phyloP scores from a whole-genome alignment of 352 stramenopile species.

The Phytophthora megakarya region DNA sequence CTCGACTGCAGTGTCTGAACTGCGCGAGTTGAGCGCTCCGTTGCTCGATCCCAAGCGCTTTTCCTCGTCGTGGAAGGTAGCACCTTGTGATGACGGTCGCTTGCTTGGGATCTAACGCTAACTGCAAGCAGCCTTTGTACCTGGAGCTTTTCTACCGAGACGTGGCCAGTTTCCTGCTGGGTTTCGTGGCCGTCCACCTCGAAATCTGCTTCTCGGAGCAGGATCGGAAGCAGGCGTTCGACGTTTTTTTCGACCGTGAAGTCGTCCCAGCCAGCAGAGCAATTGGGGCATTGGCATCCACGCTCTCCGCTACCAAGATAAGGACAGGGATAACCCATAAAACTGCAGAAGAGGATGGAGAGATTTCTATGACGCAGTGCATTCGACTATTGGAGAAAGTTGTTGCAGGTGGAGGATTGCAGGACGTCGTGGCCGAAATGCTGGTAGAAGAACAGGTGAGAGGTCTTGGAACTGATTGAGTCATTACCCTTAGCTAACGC shows the following conservation, averaged over 20 bases:
- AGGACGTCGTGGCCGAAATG: constrained; percentile 43
- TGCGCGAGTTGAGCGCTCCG: constrained; percentile 47
- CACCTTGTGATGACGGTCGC: neutral
- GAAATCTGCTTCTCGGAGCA: constrained; percentile 51
- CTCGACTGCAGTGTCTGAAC: constrained; percentile 21
- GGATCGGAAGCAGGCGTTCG: constrained; percentile 51
- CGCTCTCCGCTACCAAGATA: constrained; percentile 38
- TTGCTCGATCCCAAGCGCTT: constrained; percentile 39
- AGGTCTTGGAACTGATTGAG: neutral
- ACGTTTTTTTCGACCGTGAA: constrained; percentile 59
- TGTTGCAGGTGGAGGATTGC: constrained; percentile 33
- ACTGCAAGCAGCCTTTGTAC: constrained; percentile 45
- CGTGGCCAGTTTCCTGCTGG: constrained; percentile 52
- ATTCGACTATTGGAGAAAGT: constrained; percentile 48
- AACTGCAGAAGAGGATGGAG: constrained; percentile 31
- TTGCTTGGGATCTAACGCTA: neutral
- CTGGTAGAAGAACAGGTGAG: constrained; percentile 40
- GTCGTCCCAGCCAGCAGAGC: constrained; percentile 42
- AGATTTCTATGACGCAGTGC: constrained; percentile 50
- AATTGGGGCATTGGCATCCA: constrained; percentile 40
- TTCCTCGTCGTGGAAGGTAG: constrained; percentile 54
- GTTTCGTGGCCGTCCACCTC: constrained; percentile 57
- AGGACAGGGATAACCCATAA: neutral
- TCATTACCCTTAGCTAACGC: neutral
- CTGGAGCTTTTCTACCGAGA: constrained; percentile 64